phyloP scores from a whole-genome alignment of 1,284 basidiomycete species.

The Ustilago tritici region DNA sequence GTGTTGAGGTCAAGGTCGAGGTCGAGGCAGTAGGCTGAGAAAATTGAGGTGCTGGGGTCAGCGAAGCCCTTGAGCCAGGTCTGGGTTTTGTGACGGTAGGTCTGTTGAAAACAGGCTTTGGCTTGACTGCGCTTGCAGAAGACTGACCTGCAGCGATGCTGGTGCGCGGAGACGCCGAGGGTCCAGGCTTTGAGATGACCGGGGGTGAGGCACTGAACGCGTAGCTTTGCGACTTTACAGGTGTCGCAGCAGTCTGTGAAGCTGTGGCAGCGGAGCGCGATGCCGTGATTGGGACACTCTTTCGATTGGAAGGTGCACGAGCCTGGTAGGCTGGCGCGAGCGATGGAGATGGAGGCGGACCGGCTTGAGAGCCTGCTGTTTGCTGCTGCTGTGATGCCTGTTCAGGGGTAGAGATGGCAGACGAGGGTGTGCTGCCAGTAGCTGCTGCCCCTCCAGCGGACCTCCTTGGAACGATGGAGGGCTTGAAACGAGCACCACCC shows the following conservation, averaged over 20 bases:
- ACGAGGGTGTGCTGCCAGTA: neutral
- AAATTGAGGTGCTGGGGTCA: constrained; percentile 37
- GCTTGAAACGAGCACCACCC: constrained; percentile 53
- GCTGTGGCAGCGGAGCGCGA: neutral
- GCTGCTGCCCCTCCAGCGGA: constrained; percentile 24
- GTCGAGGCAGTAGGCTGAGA: neutral
- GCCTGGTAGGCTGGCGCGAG: constrained; percentile 18
- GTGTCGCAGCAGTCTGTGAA: neutral
- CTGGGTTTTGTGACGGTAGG: constrained; percentile 43
- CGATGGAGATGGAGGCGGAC: constrained; percentile 30
- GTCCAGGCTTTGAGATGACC: constrained; percentile 23
- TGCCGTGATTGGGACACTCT: constrained; percentile 13
- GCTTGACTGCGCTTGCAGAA: constrained; percentile 12
- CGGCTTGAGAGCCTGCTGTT: constrained; percentile 4
- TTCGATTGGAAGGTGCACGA: constrained; percentile 29
- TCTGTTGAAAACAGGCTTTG: constrained; percentile 31
- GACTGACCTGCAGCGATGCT: constrained; percentile 18
- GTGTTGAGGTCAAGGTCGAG: neutral
- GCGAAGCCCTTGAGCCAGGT: constrained; percentile 40
- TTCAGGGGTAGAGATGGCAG: constrained; percentile 12
- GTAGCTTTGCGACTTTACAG: constrained; percentile 37
- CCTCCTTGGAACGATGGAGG: constrained; percentile 48
- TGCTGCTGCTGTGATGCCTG: constrained; percentile 17
- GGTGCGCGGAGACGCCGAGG: constrained; percentile 14
- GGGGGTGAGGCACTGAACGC: constrained; percentile 42